Evolutionary conservation across 1,284 basidiomycete genomes (phyloP), one percentile per base, ranked within the genome.

Genomic region (Hypsizygus ulmarius): DNA sequence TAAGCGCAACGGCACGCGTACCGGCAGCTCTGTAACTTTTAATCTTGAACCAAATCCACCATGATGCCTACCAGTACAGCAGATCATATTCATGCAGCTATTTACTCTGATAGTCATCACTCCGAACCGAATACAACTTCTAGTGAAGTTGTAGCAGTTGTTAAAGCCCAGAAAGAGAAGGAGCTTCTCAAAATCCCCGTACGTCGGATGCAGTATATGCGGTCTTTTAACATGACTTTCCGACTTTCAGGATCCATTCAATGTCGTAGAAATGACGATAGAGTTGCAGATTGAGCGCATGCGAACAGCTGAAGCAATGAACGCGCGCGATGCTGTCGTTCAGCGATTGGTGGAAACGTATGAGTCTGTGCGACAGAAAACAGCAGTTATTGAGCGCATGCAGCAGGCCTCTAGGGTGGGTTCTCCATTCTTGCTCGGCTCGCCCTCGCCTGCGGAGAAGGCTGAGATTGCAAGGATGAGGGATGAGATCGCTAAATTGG

Each of bases 291-390:
- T 79, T 25, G 83, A 86, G 55, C 71, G 72, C 39, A 55, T 78
- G 49, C 78, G 77, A 34, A 73, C 80, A 2, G 61, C 64, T 12
- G 84, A 88, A 57, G 83, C 82, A 1, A 63, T 82, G 44, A 69
- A 66, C 30, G 84, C 85, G 21, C 78, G 86, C 35, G 86, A 89
- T 59, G 74, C 72, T 29, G 77, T 76, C n/a, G 76, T 84, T 1
- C 64, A 75, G 33, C 78, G 76, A 21, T 73, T 89, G n/a, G 70
- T 75, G 21, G 74, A 79, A 36, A 83, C 82, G 2, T 84, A 81
- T 58, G 64, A 68, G 18, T 79, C 81, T 0, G 67, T 88, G 49
- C 74, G 76, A 27, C 74, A 83, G 58, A 87, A 87, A 64, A 69
- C 75, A 2, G 64, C 68, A 12, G 61, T 68, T 6, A 78, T 88